Conservation (phyloP, 1,139 yeast genomes). For the Blastobotrys capitulatus region DNA sequence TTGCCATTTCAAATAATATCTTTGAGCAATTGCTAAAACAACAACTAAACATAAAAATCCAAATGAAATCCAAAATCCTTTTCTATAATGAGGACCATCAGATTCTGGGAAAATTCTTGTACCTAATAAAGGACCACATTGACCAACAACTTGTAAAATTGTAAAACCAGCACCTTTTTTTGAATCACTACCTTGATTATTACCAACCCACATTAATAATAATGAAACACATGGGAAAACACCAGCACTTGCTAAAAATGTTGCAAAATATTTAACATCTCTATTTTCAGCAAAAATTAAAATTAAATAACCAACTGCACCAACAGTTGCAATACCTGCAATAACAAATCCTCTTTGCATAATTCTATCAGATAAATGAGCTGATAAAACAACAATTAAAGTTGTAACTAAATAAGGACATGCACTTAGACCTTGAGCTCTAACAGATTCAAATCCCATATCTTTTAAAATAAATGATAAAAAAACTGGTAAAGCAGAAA, state of each 20-base stretch:
- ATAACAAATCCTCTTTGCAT: conserved; percentile 27
- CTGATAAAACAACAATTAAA: conserved; percentile 17
- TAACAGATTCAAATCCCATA: conserved; percentile 26
- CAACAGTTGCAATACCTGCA: conserved; percentile 21
- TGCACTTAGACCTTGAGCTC: conserved; percentile 28
- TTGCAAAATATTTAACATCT: conserved; percentile 29
- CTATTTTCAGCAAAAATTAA: conserved; percentile 24
- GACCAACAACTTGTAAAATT: conserved; percentile 30
- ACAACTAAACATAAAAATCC: conserved; percentile 22
- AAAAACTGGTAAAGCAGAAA: conserved; percentile 28
- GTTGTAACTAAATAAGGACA: conserved; percentile 27
- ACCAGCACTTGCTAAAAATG: conserved; percentile 31
- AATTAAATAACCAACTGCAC: conserved; percentile 30
- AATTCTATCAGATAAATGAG: conserved; percentile 24
- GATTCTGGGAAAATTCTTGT: conserved; percentile 29
- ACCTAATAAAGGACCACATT: conserved; percentile 33
- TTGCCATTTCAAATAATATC: conserved; percentile 19
- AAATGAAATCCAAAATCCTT: conserved; percentile 29
- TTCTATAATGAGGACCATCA: conserved; percentile 28
- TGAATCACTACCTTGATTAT: conserved; percentile 32
- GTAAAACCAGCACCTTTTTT: conserved; percentile 29
- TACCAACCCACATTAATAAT: conserved; percentile 30
- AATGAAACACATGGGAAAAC: conserved; percentile 30
- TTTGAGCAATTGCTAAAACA: conserved; percentile 19
- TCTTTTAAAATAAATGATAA: conserved; percentile 26